Evolutionary conservation across 768 basidiomycete genomes (phyloP), one percentile per base, ranked within the genome.

Genomic region (Pholiota conissans): DNA sequence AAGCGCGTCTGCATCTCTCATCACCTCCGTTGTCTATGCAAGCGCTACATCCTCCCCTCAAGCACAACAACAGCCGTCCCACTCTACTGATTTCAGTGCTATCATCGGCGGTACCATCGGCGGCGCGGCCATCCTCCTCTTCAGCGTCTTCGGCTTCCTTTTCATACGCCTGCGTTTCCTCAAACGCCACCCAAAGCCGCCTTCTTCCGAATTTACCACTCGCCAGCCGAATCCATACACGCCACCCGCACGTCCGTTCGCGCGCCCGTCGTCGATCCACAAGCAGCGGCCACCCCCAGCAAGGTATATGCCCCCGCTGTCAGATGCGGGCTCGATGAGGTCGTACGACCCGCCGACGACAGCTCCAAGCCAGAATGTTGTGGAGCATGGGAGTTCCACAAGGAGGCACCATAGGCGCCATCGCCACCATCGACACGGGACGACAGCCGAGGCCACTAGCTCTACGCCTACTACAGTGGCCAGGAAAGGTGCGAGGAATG

Each of bases 231-330:
- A n/a, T 27, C 53, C 40, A 18, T 20, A 13, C 29, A 14, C 30
- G 5, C 1, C 42, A 5, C 40, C 53, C 32, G n/a, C n/a, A 3
- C 14, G 24, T 9, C 42, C 42, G 20, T 22, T 22, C 18, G 28
- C 30, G 10, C 53, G 53, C 16, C n/a, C 28, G 28, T 20, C 40
- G 3, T 54, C 53, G 3, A 29, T 54, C 10, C 53, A 54, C 53
- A 54, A 54, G 40, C 24, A 29, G 14, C 42, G 40, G 2, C 53
- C 53, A 28, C 53, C 40, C 5, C 53, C 53, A 7, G 18, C 40
- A n/a, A 26, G 53, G 14, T 54, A 54, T 28, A 45, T 54, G 14
- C 53, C 53, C 22, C 40, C 53, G 20, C 42, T 54, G 8, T 54
- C 53, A 7, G 30, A 11, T n/a, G 30, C 42, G n/a, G 37, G 35